A percentile compares a stretch with the other conserved stretches of the same genome.
These are phyloP conservation scores for Alternaria hordeiaustralica DNA, from an alignment of 2,329 filamentous ascomycete species.

Conservation along the genomic window DNA sequence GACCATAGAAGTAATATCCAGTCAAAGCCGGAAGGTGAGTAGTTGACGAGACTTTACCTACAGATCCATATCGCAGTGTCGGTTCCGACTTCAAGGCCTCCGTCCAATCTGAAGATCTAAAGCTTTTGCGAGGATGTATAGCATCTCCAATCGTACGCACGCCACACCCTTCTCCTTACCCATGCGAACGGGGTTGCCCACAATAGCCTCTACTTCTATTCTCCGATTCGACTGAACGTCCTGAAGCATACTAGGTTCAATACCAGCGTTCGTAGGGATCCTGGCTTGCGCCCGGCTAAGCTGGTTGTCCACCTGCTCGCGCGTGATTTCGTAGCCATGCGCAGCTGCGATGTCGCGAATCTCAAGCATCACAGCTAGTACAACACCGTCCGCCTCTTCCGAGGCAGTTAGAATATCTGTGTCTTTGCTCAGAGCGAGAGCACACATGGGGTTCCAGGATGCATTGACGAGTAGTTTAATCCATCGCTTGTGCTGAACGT, in stretches of 20 bases:
- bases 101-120: constrained; percentile 46
- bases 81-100: not conserved
- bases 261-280: constrained; percentile 45
- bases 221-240: constrained; percentile 52
- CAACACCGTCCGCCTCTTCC: constrained; percentile 43
- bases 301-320: constrained; percentile 48
- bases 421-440: constrained; percentile 62
- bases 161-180: constrained; percentile 50
- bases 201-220: constrained; percentile 60
- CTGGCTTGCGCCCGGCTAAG: constrained; percentile 48
- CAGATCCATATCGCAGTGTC: not conserved
- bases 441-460: constrained; percentile 67
- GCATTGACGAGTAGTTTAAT: constrained; percentile 67
- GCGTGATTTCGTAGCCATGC: constrained; percentile 49
- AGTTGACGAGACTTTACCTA: not conserved
- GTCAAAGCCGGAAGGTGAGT: not conserved
- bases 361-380: constrained; percentile 55
- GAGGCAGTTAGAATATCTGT: constrained; percentile 57
- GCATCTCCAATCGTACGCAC: constrained; percentile 52
- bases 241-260: constrained; percentile 59
- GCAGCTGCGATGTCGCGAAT: constrained; percentile 52
- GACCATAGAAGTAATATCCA: not conserved
- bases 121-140: constrained; percentile 56
- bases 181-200: constrained; percentile 55
- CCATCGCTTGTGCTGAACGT: constrained; percentile 66